Conservation (phyloP, 2,329 filamentous ascomycete species). For the Beauveria pseudobassiana region DNA sequence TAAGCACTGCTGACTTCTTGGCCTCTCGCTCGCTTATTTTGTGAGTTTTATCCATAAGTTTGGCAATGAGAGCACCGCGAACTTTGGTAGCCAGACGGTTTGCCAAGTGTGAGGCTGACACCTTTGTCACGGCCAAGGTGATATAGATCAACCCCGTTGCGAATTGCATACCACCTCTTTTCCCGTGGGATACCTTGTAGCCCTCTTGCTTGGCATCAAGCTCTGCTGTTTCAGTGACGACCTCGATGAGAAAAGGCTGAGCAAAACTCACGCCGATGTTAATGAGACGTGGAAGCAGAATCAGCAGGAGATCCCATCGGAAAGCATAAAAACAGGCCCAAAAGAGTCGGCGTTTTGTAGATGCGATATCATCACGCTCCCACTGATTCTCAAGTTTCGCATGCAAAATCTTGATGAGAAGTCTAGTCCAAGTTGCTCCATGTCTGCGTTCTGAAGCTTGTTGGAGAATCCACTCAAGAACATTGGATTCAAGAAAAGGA, state of each 20-base stretch:
- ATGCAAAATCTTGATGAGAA: background rate
- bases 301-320: background rate
- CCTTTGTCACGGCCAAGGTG: background rate
- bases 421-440: background rate
- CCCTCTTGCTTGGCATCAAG: background rate
- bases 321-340: background rate
- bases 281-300: background rate
- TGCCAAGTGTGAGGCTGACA: background rate
- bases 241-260: background rate
- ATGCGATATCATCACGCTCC: background rate
- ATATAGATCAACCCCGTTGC: background rate
- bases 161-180: background rate
- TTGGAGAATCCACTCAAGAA: background rate
- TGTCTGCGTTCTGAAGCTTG: background rate
- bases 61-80: constrained; percentile 27
- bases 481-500: background rate
- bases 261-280: background rate
- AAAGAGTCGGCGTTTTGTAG: background rate
- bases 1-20: constrained; percentile 18
- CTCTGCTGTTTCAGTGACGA: background rate
- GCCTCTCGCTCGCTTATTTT: constrained; percentile 20
- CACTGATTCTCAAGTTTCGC: background rate
- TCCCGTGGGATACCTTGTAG: background rate
- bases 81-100: constrained; percentile 23
- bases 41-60: constrained; percentile 40